Evolutionary conservation across 1,284 basidiomycete species (phyloP), one percentile per base, ranked within the genome.

Genomic region (Testicularia cyperi): DNA sequence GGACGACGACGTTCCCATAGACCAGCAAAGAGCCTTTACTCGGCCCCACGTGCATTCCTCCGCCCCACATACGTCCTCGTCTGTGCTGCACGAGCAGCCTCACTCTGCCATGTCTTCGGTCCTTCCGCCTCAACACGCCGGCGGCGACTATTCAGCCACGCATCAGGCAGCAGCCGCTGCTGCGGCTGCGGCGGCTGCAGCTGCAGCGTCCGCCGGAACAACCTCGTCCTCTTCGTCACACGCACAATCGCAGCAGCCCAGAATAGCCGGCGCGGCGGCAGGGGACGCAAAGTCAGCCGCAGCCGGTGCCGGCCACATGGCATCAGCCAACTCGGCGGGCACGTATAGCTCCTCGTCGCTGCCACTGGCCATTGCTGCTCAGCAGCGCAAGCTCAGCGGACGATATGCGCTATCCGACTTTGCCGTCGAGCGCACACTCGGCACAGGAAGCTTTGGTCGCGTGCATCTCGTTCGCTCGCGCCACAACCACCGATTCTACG

Each of bases 401-500:
- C 48, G 72, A 10, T 76, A 76, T 41, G 72, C 72, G 26, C 62
- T 76, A 9, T 21, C 54, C 7, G 74, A 76, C 38, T 76, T 76
- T 39, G 53, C 51, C 6, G 47, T 76, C 4, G 55, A 72, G 46
- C 54, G 71, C 19, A 76, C 74, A 2, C 41, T 76, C 14, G 74
- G 74, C 6, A 76, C 74, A 2, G 74, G 74, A 15, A 66, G 60
- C 25, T 76, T 76, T 25, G 74, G 74, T 0, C 58, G 74, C 8
- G 74, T 76, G 21, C 74, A 76, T 29, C 56, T 76, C 12, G 74
- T 73, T 7, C 52, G 66, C 8, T 65, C 58, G 36, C 38, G 58
- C 6, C 72, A 76, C 57, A 76, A 76, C 36, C 53, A 63, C 38
- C 61, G 74, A 7, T 75, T 72, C 53, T 76, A 76, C 47, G 74